Conservation (phyloP, 1,139 yeast genomes). For the Yamadazyma aaseri region DNA sequence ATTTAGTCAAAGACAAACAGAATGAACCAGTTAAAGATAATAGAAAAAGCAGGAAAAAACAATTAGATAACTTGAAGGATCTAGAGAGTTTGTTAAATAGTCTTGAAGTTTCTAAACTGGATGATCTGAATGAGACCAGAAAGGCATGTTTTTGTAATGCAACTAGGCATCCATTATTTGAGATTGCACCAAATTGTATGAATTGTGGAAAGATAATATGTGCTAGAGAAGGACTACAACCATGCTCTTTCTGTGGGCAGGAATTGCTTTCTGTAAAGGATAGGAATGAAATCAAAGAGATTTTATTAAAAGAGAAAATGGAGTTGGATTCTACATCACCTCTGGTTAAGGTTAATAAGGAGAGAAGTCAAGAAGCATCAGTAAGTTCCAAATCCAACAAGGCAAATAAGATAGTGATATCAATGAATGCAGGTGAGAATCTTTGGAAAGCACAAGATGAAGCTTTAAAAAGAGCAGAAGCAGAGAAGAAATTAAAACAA, state of each 20-base stretch:
- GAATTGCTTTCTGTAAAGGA: slow-evolving; percentile 64
- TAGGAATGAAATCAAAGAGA: slow-evolving; percentile 52
- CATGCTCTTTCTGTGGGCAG: slow-evolving; percentile 80
- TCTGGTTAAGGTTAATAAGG: slow-evolving; percentile 8
- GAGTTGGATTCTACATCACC: slow-evolving; percentile 10
- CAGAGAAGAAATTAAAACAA: slow-evolving; percentile 24
- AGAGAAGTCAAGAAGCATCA: not conserved
- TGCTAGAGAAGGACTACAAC: slow-evolving; percentile 83
- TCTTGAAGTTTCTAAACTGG: slow-evolving; percentile 27
- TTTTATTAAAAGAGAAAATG: slow-evolving; percentile 49
- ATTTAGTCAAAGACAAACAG: slow-evolving; percentile 20
- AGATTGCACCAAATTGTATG: slow-evolving; percentile 88
- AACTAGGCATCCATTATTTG: slow-evolving; percentile 81
- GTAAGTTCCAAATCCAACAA: slow-evolving; percentile 13
- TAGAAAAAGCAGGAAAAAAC: slow-evolving; percentile 35
- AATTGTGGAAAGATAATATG: slow-evolving; percentile 95
- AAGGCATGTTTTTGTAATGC: slow-evolving; percentile 76
- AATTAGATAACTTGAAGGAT: slow-evolving; percentile 55
- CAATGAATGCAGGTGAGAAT: slow-evolving; percentile 60
- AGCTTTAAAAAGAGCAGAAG: slow-evolving; percentile 54
- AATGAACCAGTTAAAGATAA: slow-evolving; percentile 23
- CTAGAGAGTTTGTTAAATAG: slow-evolving; percentile 45
- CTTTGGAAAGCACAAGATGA: slow-evolving; percentile 68
- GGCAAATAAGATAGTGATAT: slow-evolving; percentile 44
- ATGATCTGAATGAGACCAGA: slow-evolving; percentile 9